Evolutionary conservation across 129 eudicot species (phyloP).

Genomic region (Helichrysum umbraculigerum): DNA sequence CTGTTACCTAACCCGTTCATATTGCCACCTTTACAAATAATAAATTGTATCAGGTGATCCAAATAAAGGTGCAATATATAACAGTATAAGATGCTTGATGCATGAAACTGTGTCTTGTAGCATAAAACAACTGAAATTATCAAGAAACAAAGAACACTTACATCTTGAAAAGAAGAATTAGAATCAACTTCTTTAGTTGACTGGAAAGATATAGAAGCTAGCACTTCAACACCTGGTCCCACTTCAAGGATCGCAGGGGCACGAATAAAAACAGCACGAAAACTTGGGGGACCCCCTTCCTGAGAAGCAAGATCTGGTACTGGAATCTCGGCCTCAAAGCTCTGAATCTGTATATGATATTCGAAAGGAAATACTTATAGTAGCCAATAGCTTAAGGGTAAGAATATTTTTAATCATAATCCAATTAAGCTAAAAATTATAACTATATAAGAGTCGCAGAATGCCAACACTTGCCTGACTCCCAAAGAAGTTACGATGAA

Average conservation of each 20-base stretch:
- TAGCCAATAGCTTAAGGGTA: background rate
- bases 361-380: background rate
- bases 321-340: constrained; percentile 83
- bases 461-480: constrained; percentile 63
- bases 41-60: too few species aligned
- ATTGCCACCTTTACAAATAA: too few species aligned
- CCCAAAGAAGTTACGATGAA: constrained; percentile 93
- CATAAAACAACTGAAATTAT: background rate
- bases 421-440: background rate
- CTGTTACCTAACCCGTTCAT: background rate
- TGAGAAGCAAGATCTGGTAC: constrained; percentile 65
- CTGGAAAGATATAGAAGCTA: constrained; percentile 68
- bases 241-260: constrained; percentile 97
- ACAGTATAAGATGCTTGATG: background rate
- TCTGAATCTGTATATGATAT: constrained; percentile 57
- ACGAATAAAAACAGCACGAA: constrained; percentile 91
- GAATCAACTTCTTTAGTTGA: constrained; percentile 34
- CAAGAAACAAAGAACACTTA: constrained; percentile 24
- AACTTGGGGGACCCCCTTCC: constrained; percentile 96
- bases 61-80: background rate
- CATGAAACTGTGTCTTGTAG: constrained; percentile 1
- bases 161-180: constrained; percentile 49
- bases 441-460: background rate
- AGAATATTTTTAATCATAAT: background rate
- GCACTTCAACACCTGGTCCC: constrained; percentile 87